Percentiles rank a stretch among this genome's conserved stretches.
phyloP scores from a whole-genome alignment of 2,329 filamentous ascomycete genomes.

The Gaeumannomyces sp. region DNA sequence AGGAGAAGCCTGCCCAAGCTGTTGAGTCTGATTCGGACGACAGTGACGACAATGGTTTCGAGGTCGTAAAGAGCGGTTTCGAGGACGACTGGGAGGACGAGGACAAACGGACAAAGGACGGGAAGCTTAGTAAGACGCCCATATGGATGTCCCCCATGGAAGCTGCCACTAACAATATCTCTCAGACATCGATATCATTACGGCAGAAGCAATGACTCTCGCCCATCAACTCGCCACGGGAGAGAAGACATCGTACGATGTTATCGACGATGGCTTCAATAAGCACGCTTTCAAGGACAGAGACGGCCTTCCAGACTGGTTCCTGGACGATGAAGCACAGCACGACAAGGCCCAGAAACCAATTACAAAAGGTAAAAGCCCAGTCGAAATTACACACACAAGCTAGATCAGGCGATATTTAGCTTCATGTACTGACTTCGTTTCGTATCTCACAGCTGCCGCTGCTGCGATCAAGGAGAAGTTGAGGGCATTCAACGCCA shows the following conservation, averaged over 20 bases:
- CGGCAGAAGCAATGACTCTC: slow-evolving; percentile 97
- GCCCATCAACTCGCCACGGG: slow-evolving; percentile 88
- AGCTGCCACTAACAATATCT: slow-evolving; percentile 19
- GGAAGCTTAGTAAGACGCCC: slow-evolving; percentile 48
- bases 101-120: slow-evolving; percentile 56
- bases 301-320: slow-evolving; percentile 95
- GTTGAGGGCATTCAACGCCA: slow-evolving; percentile 81
- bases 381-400: background rate
- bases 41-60: slow-evolving; percentile 39
- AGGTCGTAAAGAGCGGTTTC: slow-evolving; percentile 49
- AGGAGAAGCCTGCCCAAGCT: slow-evolving; percentile 21
- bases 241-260: slow-evolving; percentile 69
- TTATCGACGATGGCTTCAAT: slow-evolving; percentile 90
- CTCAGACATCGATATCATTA: slow-evolving; percentile 92
- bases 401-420: background rate
- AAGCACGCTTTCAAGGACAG: slow-evolving; percentile 84
- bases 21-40: slow-evolving; percentile 22
- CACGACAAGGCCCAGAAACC: slow-evolving; percentile 83
- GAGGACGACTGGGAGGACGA: slow-evolving; percentile 57
- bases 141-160: background rate
- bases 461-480: slow-evolving; percentile 94
- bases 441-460: slow-evolving; percentile 45
- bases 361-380: slow-evolving; percentile 59
- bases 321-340: slow-evolving; percentile 81
- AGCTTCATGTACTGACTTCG: background rate